Percentiles rank a stretch among this genome's conserved stretches.
These are phyloP conservation scores for Penicillium tannophilum DNA, from an alignment of 495 filamentous ascomycete species.

Conservation along the genomic window DNA sequence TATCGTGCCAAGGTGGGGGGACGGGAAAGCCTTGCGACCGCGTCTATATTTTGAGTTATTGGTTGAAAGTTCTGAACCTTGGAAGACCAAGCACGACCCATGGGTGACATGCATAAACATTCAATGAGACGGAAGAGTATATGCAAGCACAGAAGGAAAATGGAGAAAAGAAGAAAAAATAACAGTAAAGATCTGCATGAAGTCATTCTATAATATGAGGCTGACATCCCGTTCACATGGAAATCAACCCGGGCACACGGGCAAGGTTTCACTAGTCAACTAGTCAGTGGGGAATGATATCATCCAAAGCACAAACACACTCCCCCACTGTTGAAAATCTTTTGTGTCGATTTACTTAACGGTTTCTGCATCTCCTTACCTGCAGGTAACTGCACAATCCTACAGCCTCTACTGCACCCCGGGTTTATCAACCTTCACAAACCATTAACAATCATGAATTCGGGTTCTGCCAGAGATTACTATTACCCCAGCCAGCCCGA, in stretches of 20 bases:
- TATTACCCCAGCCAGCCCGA: neutral
- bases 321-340: neutral
- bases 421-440: neutral
- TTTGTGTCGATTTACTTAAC: neutral
- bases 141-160: too few species aligned
- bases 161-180: too few species aligned
- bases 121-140: too few species aligned
- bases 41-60: too few species aligned
- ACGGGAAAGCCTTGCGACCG: too few species aligned
- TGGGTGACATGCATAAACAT: too few species aligned
- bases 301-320: neutral
- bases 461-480: neutral
- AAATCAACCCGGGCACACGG: neutral
- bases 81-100: too few species aligned
- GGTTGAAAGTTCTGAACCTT: too few species aligned
- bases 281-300: constrained; percentile 14
- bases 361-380: neutral
- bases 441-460: neutral
- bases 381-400: neutral
- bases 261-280: constrained; percentile 6
- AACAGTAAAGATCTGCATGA: neutral
- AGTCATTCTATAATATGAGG: neutral
- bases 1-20: too few species aligned
- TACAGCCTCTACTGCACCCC: neutral
- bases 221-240: neutral